phyloP scores from a whole-genome alignment of 306 rosid species.

The Acacia crassicarpa region DNA sequence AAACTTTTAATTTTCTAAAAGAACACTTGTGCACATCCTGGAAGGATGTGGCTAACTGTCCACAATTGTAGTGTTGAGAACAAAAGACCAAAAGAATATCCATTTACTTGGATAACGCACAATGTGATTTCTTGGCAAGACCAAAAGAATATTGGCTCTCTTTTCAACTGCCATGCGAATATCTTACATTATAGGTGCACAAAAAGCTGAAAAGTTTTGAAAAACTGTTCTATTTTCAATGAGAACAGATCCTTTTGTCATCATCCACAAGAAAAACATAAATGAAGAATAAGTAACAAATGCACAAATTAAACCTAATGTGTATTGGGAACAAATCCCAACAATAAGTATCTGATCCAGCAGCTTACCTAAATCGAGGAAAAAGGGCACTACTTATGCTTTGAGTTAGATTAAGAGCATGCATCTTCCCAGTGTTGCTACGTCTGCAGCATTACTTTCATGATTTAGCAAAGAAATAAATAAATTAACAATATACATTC shows the following conservation, averaged over 20 bases:
- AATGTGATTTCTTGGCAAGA: not conserved
- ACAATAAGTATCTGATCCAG: slow-evolving; percentile 3
- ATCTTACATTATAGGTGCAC: not conserved
- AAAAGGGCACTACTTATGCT: slow-evolving; percentile 70
- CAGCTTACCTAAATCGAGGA: slow-evolving; percentile 78
- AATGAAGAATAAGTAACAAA: not conserved
- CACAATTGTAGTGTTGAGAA: not conserved
- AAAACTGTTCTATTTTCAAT: not conserved
- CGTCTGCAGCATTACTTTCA: slow-evolving; percentile 42
- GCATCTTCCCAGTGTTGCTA: slow-evolving; percentile 41
- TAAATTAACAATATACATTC: not conserved
- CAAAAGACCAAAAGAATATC: slow-evolving; percentile 8
- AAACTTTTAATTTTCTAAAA: not conserved
- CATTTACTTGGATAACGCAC: slow-evolving; percentile 15
- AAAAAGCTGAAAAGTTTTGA: slow-evolving; percentile 14
- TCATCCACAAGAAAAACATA: not conserved
- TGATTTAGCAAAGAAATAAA: slow-evolving; percentile 20
- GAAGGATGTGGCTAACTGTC: not conserved
- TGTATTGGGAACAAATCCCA: not conserved
- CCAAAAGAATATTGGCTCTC: too few relatives aligned
- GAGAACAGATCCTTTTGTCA: not conserved
- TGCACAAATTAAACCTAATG: not conserved
- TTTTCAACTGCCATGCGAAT: not conserved
- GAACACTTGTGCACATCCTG: not conserved
- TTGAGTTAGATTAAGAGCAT: slow-evolving; percentile 58